These are phyloP conservation scores for Xylariaceae sp. DNA, from an alignment of 2,329 filamentous ascomycete genomes.

Conservation along the genomic window DNA sequence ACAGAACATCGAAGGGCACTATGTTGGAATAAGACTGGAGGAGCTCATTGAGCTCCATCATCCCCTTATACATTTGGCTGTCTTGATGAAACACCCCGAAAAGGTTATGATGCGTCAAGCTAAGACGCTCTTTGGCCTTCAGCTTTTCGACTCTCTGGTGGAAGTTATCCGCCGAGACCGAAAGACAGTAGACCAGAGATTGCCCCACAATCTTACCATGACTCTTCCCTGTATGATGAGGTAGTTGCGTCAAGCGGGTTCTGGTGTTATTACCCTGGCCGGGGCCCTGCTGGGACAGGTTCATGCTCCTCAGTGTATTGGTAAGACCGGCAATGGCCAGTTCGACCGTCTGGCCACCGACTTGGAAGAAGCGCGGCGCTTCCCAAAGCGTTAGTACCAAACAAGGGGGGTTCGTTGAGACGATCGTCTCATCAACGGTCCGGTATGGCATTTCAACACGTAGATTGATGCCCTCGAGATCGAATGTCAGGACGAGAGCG, in stretches of 20 bases:
- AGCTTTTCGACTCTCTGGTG: conserved; percentile 34
- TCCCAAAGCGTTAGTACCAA: conserved; percentile 56
- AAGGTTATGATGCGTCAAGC: conserved; percentile 30
- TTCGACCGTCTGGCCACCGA: conserved; percentile 30
- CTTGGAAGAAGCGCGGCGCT: conserved; percentile 53
- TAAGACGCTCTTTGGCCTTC: conserved; percentile 30
- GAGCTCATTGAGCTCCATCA: conserved; percentile 40
- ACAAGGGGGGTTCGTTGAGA: conserved; percentile 38
- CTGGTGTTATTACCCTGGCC: conserved; percentile 24
- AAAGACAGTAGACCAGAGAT: conserved; percentile 50
- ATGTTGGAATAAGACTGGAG: conserved; percentile 37
- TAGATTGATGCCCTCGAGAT: conserved; percentile 16
- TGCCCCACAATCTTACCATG: conserved; percentile 43
- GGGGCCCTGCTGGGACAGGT: conserved; percentile 5
- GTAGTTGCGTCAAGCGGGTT: conserved; percentile 37
- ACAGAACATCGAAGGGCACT: conserved; percentile 58
- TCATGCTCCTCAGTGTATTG: conserved; percentile 23
- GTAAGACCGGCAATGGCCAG: conserved; percentile 11
- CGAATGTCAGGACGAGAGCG: conserved; percentile 44
- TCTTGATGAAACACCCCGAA: conserved; percentile 10
- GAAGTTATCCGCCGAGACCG: conserved; percentile 33
- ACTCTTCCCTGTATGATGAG: conserved; percentile 21
- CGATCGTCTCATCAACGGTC: conserved; percentile 50
- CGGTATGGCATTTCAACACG: conserved; percentile 53
- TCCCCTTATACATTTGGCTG: conserved; percentile 24